Percentiles rank a stretch among this genome's conserved stretches.
phyloP scores from a whole-genome alignment of 192 early-diverging fungal species.

The Podila horticola region DNA sequence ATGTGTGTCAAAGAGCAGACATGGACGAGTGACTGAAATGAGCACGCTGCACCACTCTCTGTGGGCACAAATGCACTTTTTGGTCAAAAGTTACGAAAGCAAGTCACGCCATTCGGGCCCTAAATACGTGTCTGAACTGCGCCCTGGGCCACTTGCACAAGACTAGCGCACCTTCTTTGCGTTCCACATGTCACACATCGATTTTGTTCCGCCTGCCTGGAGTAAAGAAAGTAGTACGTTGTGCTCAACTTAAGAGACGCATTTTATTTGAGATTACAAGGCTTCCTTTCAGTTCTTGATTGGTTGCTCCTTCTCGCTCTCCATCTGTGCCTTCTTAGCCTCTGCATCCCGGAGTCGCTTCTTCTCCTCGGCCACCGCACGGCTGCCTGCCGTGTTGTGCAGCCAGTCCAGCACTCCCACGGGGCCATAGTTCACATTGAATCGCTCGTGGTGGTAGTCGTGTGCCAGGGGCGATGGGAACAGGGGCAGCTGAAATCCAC shows the following conservation, averaged over 20 bases:
- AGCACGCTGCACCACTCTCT: not conserved
- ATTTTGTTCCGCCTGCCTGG: not conserved
- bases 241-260: not conserved
- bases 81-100: too few relatives aligned
- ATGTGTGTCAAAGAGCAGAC: not conserved
- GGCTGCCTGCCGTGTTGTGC: constrained; percentile 36
- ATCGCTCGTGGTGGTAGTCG: constrained; percentile 80
- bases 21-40: not conserved
- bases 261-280: not conserved
- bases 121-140: not conserved
- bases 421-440: constrained; percentile 68
- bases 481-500: constrained; percentile 81
- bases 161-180: not conserved
- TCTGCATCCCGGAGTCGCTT: constrained; percentile 23
- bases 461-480: constrained; percentile 73
- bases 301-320: not conserved
- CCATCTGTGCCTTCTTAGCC: constrained; percentile 4
- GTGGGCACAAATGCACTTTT: not conserved
- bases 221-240: not conserved
- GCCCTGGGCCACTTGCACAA: not conserved
- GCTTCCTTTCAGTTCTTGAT: not conserved
- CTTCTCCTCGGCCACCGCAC: constrained; percentile 34
- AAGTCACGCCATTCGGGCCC: too few relatives aligned
- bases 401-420: constrained; percentile 45
- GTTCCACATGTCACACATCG: too few relatives aligned